A percentile compares a stretch with the other conserved stretches of the same genome.
phyloP scores from a whole-genome alignment of 768 basidiomycete genomes.

The Mycena vitilis region DNA sequence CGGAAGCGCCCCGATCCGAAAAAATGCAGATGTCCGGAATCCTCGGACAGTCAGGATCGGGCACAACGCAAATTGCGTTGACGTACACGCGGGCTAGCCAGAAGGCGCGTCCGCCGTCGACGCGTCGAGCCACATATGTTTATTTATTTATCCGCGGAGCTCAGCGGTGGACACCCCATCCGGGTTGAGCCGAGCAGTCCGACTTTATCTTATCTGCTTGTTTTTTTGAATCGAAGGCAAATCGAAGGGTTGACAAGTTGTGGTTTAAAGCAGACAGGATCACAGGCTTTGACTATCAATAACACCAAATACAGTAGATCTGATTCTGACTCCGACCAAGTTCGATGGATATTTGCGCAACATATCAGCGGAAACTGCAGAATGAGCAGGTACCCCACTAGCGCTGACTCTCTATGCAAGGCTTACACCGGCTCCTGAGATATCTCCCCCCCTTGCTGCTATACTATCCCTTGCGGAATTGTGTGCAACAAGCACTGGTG shows the following conservation, averaged over 20 bases:
- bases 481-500: constrained; percentile 83
- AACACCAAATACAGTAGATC: not conserved
- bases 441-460: constrained; percentile 88
- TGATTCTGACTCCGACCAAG: not conserved
- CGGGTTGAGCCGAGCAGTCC: too few species aligned
- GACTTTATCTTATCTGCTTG: too few species aligned
- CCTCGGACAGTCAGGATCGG: not conserved
- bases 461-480: constrained; percentile 87
- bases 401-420: not conserved
- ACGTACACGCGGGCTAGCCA: not conserved
- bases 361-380: constrained; percentile 71
- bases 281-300: not conserved
- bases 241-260: too few species aligned
- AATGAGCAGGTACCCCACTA: constrained; percentile 69
- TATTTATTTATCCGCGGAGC: not conserved
- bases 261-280: not conserved
- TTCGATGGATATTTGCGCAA: constrained; percentile 52
- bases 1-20: too few species aligned
- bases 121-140: not conserved
- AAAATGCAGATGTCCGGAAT: not conserved
- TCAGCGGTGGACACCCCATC: not conserved
- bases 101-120: not conserved
- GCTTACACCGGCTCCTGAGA: constrained; percentile 52
- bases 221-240: too few species aligned
- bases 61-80: not conserved